These are phyloP conservation scores for Candida oleophila DNA, from an alignment of 805 yeast species.

Conservation along the genomic window DNA sequence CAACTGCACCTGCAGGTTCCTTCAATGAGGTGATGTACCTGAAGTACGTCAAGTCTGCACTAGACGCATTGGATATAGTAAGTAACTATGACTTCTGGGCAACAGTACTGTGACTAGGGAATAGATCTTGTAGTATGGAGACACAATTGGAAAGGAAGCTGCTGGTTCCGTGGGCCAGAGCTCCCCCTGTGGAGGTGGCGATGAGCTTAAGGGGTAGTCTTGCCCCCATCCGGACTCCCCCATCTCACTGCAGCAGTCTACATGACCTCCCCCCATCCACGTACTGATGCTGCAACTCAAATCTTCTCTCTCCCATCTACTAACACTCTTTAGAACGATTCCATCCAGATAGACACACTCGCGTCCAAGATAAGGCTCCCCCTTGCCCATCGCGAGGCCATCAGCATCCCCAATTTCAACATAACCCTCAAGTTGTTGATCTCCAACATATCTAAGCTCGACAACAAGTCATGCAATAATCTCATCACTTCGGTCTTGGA, in stretches of 20 bases:
- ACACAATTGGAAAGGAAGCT: too few species aligned
- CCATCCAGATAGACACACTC: constrained; percentile 55
- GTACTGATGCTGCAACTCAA: not conserved
- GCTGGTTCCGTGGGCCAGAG: too few species aligned
- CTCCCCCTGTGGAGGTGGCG: too few species aligned
- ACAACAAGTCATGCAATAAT: constrained; percentile 49
- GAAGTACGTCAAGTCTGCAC: constrained; percentile 59
- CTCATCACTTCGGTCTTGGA: constrained; percentile 63
- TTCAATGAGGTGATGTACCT: constrained; percentile 41
- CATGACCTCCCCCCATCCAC: too few species aligned
- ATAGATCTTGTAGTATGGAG: too few species aligned
- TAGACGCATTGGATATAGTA: constrained; percentile 64
- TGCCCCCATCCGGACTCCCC: not conserved
- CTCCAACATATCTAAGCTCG: constrained; percentile 66
- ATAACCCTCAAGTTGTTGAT: constrained; percentile 58
- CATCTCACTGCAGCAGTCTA: too few species aligned
- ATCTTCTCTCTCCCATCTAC: not conserved
- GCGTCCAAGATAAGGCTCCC: constrained; percentile 61
- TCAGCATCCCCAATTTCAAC: constrained; percentile 51
- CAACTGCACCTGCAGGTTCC: constrained; percentile 7
- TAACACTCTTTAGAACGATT: constrained; percentile 37
- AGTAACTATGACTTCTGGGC: too few species aligned
- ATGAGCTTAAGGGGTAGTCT: not conserved
- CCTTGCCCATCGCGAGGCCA: constrained; percentile 48
- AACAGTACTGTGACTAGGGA: too few species aligned